These are phyloP conservation scores for Strobilomyces dryophilus DNA, from an alignment of 768 basidiomycete species.

Conservation along the genomic window DNA sequence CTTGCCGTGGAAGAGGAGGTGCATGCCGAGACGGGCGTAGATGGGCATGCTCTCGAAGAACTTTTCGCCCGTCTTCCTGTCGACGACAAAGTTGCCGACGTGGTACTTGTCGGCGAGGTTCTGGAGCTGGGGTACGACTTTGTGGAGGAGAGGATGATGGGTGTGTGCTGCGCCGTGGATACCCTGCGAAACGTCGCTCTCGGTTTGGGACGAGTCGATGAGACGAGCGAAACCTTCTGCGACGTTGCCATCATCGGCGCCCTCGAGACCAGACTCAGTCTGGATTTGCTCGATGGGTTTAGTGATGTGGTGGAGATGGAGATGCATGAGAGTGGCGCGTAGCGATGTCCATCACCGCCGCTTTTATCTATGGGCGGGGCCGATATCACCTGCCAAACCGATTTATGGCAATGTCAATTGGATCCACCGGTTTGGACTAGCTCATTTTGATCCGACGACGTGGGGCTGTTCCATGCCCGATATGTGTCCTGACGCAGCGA, in stretches of 20 bases:
- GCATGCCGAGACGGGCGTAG: slow-evolving; percentile 71
- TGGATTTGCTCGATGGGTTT: slow-evolving; percentile 30
- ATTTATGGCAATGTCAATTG: background rate
- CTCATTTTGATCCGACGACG: too few relatives aligned
- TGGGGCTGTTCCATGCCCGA: too few relatives aligned
- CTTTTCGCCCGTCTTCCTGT: slow-evolving; percentile 44
- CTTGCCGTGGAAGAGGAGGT: slow-evolving; percentile 63
- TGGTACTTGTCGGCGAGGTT: slow-evolving; percentile 50
- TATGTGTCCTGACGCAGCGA: too few relatives aligned
- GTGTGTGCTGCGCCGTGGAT: slow-evolving; percentile 35
- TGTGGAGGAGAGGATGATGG: slow-evolving; percentile 38
- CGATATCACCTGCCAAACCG: background rate
- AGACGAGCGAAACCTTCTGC: slow-evolving; percentile 19
- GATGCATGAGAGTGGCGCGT: slow-evolving; percentile 7
- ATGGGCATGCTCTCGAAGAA: slow-evolving; percentile 76
- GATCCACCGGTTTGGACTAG: too few relatives aligned
- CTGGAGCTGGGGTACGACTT: slow-evolving; percentile 53
- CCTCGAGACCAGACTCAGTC: slow-evolving; percentile 12
- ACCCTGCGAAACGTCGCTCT: slow-evolving; percentile 17
- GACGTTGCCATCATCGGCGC: slow-evolving; percentile 17
- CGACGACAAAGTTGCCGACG: slow-evolving; percentile 54
- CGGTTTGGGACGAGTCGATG: slow-evolving; percentile 10
- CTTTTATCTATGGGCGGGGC: slow-evolving; percentile 8
- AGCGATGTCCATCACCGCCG: background rate
- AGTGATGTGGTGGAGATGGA: slow-evolving; percentile 14